Evolutionary conservation across 495 filamentous ascomycete genomes (phyloP).

Genomic region (Penicillium turbatum): DNA sequence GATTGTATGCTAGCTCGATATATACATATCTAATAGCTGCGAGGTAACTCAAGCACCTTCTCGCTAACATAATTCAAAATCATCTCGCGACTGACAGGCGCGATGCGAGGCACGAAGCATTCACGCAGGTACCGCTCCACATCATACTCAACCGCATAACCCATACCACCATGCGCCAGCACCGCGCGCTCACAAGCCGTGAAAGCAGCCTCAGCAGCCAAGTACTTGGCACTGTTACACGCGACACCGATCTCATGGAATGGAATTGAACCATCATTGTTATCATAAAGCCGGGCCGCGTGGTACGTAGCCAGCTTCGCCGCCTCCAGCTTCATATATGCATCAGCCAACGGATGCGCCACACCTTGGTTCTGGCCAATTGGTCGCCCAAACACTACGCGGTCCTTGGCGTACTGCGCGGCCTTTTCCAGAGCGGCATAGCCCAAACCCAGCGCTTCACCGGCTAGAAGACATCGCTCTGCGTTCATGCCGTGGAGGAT

Average conservation of each 20-base stretch:
- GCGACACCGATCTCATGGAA: constrained; percentile 65
- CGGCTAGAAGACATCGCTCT: constrained; percentile 70
- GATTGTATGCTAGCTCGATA: background rate
- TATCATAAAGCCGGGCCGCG: constrained; percentile 68
- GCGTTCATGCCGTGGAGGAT: constrained; percentile 83
- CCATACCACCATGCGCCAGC: constrained; percentile 68
- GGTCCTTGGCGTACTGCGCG: constrained; percentile 61
- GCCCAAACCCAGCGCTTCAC: constrained; percentile 72
- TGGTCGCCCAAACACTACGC: constrained; percentile 63
- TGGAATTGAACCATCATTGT: constrained; percentile 50
- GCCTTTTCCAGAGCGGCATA: constrained; percentile 66
- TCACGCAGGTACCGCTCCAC: constrained; percentile 74
- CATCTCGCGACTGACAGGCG: constrained; percentile 75
- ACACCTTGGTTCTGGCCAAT: constrained; percentile 76
- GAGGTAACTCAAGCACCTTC: constrained; percentile 55
- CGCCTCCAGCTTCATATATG: constrained; percentile 75
- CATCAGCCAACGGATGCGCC: constrained; percentile 67
- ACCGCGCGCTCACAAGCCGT: constrained; percentile 67
- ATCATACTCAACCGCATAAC: constrained; percentile 74
- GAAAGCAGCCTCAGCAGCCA: constrained; percentile 76
- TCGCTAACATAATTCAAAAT: constrained; percentile 76
- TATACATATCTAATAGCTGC: constrained; percentile 44
- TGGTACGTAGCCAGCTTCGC: constrained; percentile 77
- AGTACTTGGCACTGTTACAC: constrained; percentile 71
- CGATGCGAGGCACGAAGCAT: constrained; percentile 69